Conservation (phyloP, 1,284 basidiomycete species). For the Entoloma clypeatum region DNA sequence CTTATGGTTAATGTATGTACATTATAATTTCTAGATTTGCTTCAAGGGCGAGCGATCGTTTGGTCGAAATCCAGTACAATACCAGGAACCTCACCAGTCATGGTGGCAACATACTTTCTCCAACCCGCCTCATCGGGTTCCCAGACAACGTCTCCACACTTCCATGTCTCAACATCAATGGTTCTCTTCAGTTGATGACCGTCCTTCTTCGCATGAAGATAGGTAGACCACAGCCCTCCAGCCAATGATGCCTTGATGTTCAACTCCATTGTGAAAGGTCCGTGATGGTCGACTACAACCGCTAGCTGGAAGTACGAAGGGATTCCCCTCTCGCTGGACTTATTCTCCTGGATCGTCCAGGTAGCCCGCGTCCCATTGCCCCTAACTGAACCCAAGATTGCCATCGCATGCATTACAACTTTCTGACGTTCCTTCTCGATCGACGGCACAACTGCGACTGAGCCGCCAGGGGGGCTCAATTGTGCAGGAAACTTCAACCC, state of each 20-base stretch:
- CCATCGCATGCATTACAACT: conserved; percentile 22
- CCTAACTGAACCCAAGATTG: conserved; percentile 18
- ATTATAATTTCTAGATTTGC: neutral
- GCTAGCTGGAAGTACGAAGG: conserved; percentile 21
- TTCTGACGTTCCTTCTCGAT: conserved; percentile 17
- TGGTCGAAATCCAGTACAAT: conserved; percentile 17
- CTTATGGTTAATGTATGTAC: no score
- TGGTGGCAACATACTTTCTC: conserved; percentile 18
- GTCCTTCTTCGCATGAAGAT: conserved; percentile 18
- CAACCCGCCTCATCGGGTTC: conserved; percentile 18
- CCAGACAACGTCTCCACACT: conserved; percentile 20
- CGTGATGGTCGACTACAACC: conserved; percentile 19
- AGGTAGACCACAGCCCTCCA: conserved; percentile 18
- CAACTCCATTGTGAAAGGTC: conserved; percentile 18
- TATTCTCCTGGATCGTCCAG: conserved; percentile 23
- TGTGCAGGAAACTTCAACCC: conserved; percentile 13
- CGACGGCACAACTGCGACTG: conserved; percentile 17
- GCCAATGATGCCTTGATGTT: conserved; percentile 20
- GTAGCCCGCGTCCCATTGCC: conserved; percentile 12
- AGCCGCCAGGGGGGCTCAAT: conserved; percentile 12
- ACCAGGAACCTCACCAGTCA: conserved; percentile 19
- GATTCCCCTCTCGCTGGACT: conserved; percentile 20
- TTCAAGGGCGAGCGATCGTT: conserved; percentile 17
- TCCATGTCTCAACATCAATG: conserved; percentile 22
- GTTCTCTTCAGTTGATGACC: conserved; percentile 13